A percentile compares a stretch with the other conserved stretches of the same genome.
Conservation (phyloP, 2,329 filamentous ascomycete genomes). For the Epichloe typhina region DNA sequence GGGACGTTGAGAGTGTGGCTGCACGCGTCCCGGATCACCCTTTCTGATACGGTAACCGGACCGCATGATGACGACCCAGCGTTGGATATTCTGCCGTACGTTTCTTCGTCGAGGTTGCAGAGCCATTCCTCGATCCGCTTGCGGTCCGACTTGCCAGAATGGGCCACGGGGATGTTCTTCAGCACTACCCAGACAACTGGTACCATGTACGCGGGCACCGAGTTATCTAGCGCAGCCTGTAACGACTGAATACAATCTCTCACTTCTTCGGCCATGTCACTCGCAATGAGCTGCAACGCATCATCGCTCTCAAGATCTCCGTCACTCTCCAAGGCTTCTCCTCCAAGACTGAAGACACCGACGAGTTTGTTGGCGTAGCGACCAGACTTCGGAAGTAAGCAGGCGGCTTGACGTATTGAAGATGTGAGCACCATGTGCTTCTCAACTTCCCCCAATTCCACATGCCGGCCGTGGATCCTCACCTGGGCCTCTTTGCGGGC, state of each 20-base stretch:
- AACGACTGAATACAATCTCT: background rate
- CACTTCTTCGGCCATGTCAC: background rate
- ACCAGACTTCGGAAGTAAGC: conserved; percentile 1
- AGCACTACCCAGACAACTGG: background rate
- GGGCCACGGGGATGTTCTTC: background rate
- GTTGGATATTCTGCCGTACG: background rate
- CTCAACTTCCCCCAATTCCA: conserved; percentile 27
- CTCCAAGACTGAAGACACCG: conserved; percentile 4
- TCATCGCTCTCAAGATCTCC: background rate
- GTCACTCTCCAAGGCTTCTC: background rate
- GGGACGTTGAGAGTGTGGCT: conserved; percentile 4
- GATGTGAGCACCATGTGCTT: conserved; percentile 3
- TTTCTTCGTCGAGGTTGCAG: background rate
- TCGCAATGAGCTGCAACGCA: background rate
- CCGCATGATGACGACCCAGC: background rate
- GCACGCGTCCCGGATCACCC: conserved; percentile 3
- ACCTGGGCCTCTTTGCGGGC: conserved; percentile 42
- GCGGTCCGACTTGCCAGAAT: background rate
- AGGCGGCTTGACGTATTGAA: background rate
- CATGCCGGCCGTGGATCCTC: conserved; percentile 40
- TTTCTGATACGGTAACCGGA: conserved; percentile 2
- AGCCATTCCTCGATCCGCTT: background rate
- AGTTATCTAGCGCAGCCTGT: background rate
- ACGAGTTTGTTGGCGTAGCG: conserved; percentile 4
- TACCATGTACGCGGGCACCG: background rate